Percentiles rank a stretch among this genome's conserved stretches.
Evolutionary conservation across 441 rosid species (phyloP).

Genomic region (Corymbia calophylla): DNA sequence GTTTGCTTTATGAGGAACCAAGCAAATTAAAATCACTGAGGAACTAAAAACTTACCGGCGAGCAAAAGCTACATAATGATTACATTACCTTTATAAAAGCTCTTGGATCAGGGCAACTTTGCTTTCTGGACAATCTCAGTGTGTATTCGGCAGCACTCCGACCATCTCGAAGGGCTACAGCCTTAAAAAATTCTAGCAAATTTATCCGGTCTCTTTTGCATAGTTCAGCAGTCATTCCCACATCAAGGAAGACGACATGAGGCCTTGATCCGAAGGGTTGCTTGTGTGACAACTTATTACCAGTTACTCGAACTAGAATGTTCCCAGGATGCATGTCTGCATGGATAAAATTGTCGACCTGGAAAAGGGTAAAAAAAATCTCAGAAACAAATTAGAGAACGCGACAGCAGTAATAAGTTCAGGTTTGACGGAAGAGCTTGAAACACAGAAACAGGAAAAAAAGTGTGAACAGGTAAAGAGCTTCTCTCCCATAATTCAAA

Average conservation of each 20-base stretch:
- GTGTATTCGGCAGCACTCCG: slow-evolving; percentile 84
- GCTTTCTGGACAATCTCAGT: slow-evolving; percentile 73
- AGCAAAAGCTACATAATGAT: neutral
- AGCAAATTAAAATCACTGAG: neutral
- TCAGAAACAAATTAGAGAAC: neutral
- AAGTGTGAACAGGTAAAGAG: neutral
- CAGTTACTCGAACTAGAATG: slow-evolving; percentile 79
- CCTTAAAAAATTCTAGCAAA: slow-evolving; percentile 87
- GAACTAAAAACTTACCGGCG: neutral
- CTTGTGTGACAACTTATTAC: slow-evolving; percentile 54
- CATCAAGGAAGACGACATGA: slow-evolving; percentile 95
- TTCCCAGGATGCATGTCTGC: slow-evolving; percentile 99
- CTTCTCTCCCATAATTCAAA: neutral
- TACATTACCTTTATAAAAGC: slow-evolving; percentile 76
- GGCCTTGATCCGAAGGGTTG: slow-evolving; percentile 80
- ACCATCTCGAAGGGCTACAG: slow-evolving; percentile 93
- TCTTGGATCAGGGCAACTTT: slow-evolving; percentile 89
- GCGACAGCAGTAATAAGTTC: neutral
- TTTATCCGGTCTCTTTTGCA: slow-evolving; percentile 75
- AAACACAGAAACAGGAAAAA: neutral
- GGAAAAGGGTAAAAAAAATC: slow-evolving; percentile 18
- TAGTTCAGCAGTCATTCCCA: slow-evolving; percentile 99
- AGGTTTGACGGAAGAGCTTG: neutral
- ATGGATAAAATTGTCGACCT: slow-evolving; percentile 99
- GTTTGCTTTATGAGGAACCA: neutral